Evolutionary conservation across 768 basidiomycete genomes (phyloP), one percentile per base, ranked within the genome.

Genomic region (Tricholoma matsutake): DNA sequence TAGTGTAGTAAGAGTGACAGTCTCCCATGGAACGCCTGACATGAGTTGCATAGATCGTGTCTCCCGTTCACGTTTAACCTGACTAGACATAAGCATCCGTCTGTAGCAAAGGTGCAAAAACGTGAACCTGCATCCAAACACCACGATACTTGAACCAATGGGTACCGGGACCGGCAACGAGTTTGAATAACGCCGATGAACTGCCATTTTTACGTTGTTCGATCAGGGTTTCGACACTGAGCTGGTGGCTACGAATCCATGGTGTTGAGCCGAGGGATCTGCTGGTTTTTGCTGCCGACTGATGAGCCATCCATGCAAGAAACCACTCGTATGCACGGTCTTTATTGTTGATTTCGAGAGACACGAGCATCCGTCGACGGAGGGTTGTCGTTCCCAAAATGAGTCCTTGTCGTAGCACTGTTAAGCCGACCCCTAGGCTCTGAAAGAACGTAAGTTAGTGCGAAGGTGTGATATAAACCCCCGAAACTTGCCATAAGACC

Each of bases 301-400:
- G 88, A 54, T 83, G 82, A 6, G 94, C 86, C 91, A 98, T 92
- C 96, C 97, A 99, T 54, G 89, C 80, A 43, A 99, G 85, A 73
- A 98, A 96, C 95, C 97, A 98, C 51, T 93, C 90, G 73, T 98
- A 98, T 8, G 96, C 81, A 37, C 84, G 89, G 73, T 99, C 97
- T 70, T 94, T 95, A 71, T 95, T 96, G 63, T 92, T 94, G 66
- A 99, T 94, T 77, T 99, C 97, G 56, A 98, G 84, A 13, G 94
- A 89, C 37, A 98, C 95, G 56, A 98, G 87, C 80, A 99, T 83
- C 41, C 96, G 86, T 32, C 97, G 83, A 54, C 90, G 93, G 56
- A 96, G 86, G 41, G 91, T 83, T 6, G 83, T 86, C 5, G 89
- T 83, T 28, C 86, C 90, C 18, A 91, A 74, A 6, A 88, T 80